Conservation (phyloP, 441 rosid genomes). For the Geranium incanum region DNA sequence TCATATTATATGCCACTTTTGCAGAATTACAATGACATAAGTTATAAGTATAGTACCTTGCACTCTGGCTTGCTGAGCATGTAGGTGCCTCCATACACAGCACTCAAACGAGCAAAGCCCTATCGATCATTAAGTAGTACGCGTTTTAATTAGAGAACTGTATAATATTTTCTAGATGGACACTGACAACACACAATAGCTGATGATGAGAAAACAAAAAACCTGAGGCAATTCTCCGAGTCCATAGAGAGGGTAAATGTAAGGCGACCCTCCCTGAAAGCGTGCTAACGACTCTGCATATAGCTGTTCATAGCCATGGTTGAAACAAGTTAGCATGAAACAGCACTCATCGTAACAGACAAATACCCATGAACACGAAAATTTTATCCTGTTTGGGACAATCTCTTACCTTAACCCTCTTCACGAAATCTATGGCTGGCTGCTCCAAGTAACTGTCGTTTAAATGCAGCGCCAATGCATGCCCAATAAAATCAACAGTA, state of each 20-base stretch:
- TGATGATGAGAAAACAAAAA: constrained; percentile 12
- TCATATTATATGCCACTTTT: background rate
- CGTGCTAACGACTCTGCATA: constrained; percentile 69
- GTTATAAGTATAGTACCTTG: constrained; percentile 34
- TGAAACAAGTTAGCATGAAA: background rate
- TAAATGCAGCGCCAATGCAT: constrained; percentile 61
- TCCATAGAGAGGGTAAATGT: constrained; percentile 63
- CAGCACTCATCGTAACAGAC: background rate
- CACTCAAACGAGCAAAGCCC: constrained; percentile 74
- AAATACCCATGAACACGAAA: background rate
- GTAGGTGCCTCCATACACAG: constrained; percentile 73
- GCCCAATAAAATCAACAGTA: constrained; percentile 65
- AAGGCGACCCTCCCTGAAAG: constrained; percentile 70
- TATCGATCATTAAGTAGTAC: constrained; percentile 14
- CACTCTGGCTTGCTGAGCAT: constrained; percentile 76
- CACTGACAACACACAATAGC: background rate
- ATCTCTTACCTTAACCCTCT: constrained; percentile 48
- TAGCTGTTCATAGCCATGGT: constrained; percentile 34
- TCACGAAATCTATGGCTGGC: constrained; percentile 58
- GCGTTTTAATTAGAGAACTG: background rate
- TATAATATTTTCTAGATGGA: background rate
- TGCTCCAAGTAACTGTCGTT: constrained; percentile 57
- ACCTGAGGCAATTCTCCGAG: constrained; percentile 76
- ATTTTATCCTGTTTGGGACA: background rate
- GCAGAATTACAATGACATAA: too few relatives aligned